Percentiles rank a stretch among this genome's conserved stretches.
phyloP scores from a whole-genome alignment of 345 rosid species.

The Euphorbia lathyris region DNA sequence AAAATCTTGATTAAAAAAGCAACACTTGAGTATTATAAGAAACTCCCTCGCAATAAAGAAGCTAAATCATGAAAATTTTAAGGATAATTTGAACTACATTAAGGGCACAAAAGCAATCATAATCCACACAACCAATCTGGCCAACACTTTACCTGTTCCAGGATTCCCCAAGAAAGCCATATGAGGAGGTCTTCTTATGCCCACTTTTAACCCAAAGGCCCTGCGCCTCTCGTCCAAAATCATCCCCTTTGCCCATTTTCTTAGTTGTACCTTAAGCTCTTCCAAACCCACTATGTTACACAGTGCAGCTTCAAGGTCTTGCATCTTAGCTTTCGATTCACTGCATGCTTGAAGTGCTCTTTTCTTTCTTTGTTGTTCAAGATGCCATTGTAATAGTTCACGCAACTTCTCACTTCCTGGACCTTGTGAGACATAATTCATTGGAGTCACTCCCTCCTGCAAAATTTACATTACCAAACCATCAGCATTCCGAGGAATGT shows the following conservation, averaged over 20 bases:
- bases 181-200: conserved; percentile 84
- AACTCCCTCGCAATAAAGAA: neutral
- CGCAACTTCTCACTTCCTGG: conserved; percentile 69
- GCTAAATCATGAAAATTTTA: neutral
- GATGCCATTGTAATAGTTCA: conserved; percentile 50
- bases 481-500: conserved; percentile 7
- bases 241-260: conserved; percentile 99
- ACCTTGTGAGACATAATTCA: conserved; percentile 78
- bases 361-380: conserved; percentile 79
- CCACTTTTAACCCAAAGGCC: conserved; percentile 87
- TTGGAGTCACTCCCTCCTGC: conserved; percentile 94
- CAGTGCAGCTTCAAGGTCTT: conserved; percentile 75
- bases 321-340: conserved; percentile 85
- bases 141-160: conserved; percentile 68
- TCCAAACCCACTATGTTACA: conserved; percentile 72
- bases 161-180: conserved; percentile 99
- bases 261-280: conserved; percentile 78
- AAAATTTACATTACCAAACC: conserved; percentile 17
- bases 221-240: conserved; percentile 94
- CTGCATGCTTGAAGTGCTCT: conserved; percentile 75
- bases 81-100: neutral
- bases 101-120: neutral
- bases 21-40: neutral
- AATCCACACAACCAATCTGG: neutral
- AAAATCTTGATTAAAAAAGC: neutral